Base-by-base conservation (phyloP, 2,329 filamentous ascomycete species). In the Graphiopsis chlorocephala region DNA sequence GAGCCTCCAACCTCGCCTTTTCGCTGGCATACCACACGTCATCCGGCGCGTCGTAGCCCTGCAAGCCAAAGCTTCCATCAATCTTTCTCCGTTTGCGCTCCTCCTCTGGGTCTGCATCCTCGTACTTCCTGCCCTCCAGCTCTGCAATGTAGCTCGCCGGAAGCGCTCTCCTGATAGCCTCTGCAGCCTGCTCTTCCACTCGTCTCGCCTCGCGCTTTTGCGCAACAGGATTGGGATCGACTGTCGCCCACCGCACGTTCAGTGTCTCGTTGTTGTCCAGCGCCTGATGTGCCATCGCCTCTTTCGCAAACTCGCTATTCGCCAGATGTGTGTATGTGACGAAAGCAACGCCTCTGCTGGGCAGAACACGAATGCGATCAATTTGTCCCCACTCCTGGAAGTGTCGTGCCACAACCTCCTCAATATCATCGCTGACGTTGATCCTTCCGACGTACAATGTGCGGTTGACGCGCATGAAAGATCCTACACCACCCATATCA, bases 321-420 rank as follows among this genome's bases (percentile, higher is more conserved):
- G 91, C 89, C 74, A 97, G 91, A 75, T 97, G 97, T 26, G 86
- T 85, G 75, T 98, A 98, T 11, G 96, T 99, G 64, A 99, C 89
- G 76, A 99, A 99, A 0, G 89, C 96, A 23, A 99, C 95, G 63
- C 95, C 96, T 47, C 94, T 83, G 0, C 88, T 89, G 64, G 96
- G 97, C 15, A 99, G 82, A 2, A 98, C 94, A 29, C 95, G 89
- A 55, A 90, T 81, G 52, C 95, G 86, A 76, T 98, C 94, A 58
- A 99, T 83, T 72, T 93, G 90, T 0, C 95, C 95, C 93, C 93
- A 99, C 84, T 99, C 95, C 26, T 92, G 90, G 75, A 98, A 97
- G 79, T 99, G 95, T 15, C 96, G 85, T 31, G 94, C 89, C 6
- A 98, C 94, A 38, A 98, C 87, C 79, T 99, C 95, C 76, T 99